Evolutionary conservation across 257 asterid genomes (phyloP).

Genomic region (Solanum chaucha): DNA sequence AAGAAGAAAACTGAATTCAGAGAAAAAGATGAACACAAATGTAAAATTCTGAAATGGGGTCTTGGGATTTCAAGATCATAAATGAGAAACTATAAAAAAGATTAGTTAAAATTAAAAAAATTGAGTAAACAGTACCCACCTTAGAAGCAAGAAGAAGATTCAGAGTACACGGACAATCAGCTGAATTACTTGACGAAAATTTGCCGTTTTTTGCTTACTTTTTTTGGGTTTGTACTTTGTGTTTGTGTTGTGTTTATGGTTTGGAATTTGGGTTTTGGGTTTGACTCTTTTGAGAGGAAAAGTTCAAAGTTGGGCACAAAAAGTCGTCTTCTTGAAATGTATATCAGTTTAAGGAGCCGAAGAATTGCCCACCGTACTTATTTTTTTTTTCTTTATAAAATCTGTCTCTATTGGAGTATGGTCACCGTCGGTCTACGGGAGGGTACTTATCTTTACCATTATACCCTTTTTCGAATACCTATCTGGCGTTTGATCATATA

Average conservation of each 20-base stretch:
- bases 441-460: not conserved
- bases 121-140: not conserved
- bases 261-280: not conserved
- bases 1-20: not conserved
- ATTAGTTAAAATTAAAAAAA: not conserved
- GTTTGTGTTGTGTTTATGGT: not conserved
- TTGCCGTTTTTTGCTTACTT: not conserved
- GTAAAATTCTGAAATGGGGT: not conserved
- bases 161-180: not conserved
- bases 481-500: not conserved
- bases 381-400: not conserved
- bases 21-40: not conserved
- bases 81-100: not conserved
- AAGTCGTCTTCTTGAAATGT: not conserved
- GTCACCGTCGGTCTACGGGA: not conserved
- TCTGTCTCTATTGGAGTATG: not conserved
- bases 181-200: conserved; percentile 1
- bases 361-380: not conserved
- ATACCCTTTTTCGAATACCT: not conserved
- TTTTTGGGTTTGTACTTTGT: not conserved
- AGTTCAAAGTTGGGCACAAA: not conserved
- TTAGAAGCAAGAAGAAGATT: not conserved
- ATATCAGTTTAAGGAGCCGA: not conserved
- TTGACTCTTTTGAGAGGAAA: not conserved
- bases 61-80: not conserved